These are phyloP conservation scores for Poronia punctata DNA, from an alignment of 495 filamentous ascomycete genomes.

Conservation along the genomic window DNA sequence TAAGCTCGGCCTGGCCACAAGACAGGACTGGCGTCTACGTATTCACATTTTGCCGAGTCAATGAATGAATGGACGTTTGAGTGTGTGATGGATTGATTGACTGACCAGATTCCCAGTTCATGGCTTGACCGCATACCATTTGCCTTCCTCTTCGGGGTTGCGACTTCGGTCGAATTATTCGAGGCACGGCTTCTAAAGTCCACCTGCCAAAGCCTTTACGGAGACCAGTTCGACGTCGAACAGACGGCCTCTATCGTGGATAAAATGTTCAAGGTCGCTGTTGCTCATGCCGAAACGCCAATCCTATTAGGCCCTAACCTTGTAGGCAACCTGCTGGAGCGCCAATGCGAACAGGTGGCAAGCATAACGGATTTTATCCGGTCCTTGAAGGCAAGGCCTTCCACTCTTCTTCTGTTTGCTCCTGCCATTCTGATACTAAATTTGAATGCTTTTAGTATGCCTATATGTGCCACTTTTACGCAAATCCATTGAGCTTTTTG, in stretches of 20 bases:
- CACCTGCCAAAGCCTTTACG: constrained; percentile 61
- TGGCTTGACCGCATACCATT: constrained; percentile 90
- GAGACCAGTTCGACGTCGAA: constrained; percentile 77
- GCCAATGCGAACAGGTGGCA: constrained; percentile 79
- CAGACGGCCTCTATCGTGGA: constrained; percentile 69
- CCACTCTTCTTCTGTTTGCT: neutral
- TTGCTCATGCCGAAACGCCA: constrained; percentile 45
- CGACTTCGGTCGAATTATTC: constrained; percentile 85
- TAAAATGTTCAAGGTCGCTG: constrained; percentile 64
- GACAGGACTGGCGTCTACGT: too few species aligned
- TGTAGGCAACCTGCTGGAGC: constrained; percentile 60
- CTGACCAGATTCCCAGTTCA: constrained; percentile 51
- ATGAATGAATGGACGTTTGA: too few species aligned
- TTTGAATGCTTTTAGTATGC: constrained; percentile 53
- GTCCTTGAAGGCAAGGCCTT: constrained; percentile 62
- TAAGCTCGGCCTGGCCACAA: too few species aligned
- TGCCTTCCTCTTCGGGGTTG: constrained; percentile 77
- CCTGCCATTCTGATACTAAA: neutral
- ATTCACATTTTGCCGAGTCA: too few species aligned
- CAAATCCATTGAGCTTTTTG: constrained; percentile 75
- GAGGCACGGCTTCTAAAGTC: constrained; percentile 75
- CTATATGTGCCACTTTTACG: constrained; percentile 95
- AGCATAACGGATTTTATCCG: constrained; percentile 74
- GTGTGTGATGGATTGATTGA: too few species aligned
- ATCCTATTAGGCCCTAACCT: constrained; percentile 63